Evolutionary conservation across 176 grass and related monocot species (phyloP).

Genomic region (Juncus inflexus): DNA sequence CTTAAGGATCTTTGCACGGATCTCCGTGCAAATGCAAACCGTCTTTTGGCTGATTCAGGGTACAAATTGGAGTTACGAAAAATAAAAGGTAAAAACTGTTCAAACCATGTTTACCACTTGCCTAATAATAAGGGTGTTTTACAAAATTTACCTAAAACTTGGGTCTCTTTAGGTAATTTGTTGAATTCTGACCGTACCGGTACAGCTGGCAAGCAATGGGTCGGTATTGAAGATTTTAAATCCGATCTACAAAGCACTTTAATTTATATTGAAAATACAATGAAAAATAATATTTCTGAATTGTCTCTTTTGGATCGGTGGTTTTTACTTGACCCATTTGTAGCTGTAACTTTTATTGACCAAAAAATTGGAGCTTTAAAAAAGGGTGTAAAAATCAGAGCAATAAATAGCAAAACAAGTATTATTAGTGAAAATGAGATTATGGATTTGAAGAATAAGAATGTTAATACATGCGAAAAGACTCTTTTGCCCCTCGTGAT

Average conservation of each 20-base stretch:
- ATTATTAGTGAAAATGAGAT: conserved; percentile 37
- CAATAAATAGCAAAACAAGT: conserved; percentile 56
- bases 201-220: conserved; percentile 42
- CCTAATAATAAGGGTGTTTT: conserved; percentile 36
- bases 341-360: conserved; percentile 66
- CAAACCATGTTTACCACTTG: conserved; percentile 27
- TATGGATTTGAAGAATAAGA: conserved; percentile 32
- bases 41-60: conserved; percentile 59
- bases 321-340: conserved; percentile 88
- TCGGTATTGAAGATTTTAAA: conserved; percentile 45
- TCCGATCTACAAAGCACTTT: conserved; percentile 62
- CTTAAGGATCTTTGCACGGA: conserved; percentile 40
- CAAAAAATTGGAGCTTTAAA: conserved; percentile 76
- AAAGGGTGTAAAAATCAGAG: conserved; percentile 54
- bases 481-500: conserved; percentile 5
- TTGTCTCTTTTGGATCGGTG: conserved; percentile 66
- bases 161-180: conserved; percentile 64
- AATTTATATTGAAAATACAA: conserved; percentile 45
- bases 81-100: conserved; percentile 40
- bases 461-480: conserved; percentile 25
- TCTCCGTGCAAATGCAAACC: conserved; percentile 68
- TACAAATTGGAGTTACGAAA: conserved; percentile 49
- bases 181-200: conserved; percentile 32
- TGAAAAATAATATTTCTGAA: conserved; percentile 26
- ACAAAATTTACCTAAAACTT: conserved; percentile 62